Base-by-base conservation (phyloP, 2,329 filamentous ascomycete genomes). In the Xylaria sp. region DNA sequence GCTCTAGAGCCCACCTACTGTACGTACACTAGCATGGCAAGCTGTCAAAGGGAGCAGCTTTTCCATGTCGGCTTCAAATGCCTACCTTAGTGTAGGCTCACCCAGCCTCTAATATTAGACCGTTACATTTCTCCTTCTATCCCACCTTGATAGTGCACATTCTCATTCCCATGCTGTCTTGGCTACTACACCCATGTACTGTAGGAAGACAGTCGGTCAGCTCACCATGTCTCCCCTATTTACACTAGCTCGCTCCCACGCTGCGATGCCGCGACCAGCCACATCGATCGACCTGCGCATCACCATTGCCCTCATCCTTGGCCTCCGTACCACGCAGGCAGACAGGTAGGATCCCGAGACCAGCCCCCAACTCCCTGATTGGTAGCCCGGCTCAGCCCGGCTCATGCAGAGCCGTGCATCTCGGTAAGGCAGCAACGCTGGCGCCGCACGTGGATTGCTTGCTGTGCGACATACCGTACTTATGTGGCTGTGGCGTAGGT, bases 381-480 rank as follows among this genome's bases (percentile, higher is more conserved):
- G n/a, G 37, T 23, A 31, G 15, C 17, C 23, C 13, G 29, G n/a
- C 4, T 27, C 29, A 35, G n/a, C 4, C 21, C 29, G 9, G 9
- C 3, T n/a, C 11, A 23, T 46, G 27, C 49, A 37, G 23, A 19
- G 3, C 25, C n/a, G 27, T 43, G 35, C 27, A 31, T 40, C 43
- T 31, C 19, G 43, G 13, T 35, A 41, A 25, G 15, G 25, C 17
- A 40, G 19, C 27, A n/a, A n/a, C n/a, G 13, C 46, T 8, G 17
- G 33, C 9, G 27, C 29, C 5, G 37, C 58, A 60, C 58, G 58
- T 60, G 58, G 58, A 17, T 60, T 49, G 21, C 25, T 21, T 19
- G 44, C 7, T 29, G n/a, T n/a, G n/a, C n/a, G n/a, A n/a, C n/a
- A n/a, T n/a, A n/a, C n/a, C n/a, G n/a, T n/a, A n/a, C n/a, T n/a